Percentiles rank a stretch among this genome's conserved stretches.
phyloP scores from a whole-genome alignment of 495 filamentous ascomycete species.

The Aspergillus kassunensis region DNA sequence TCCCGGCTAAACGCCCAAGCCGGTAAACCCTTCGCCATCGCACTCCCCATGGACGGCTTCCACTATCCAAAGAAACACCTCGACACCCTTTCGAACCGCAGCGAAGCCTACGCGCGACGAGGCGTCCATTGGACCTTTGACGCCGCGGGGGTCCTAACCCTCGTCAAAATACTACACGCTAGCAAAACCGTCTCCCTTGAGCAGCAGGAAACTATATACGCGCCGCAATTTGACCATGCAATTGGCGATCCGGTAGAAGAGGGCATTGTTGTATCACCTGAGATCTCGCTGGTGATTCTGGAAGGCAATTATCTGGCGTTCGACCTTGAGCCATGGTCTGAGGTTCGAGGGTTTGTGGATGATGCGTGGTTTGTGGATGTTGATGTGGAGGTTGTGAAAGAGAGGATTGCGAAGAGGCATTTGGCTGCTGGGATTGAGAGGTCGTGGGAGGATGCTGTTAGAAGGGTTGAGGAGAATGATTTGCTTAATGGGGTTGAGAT shows the following conservation, averaged over 20 bases:
- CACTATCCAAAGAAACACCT: conserved; percentile 34
- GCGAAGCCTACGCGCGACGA: conserved; percentile 36
- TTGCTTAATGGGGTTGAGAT: conserved; percentile 34
- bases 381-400: conserved; percentile 27
- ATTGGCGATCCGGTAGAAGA: conserved; percentile 38
- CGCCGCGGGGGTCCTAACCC: conserved; percentile 19
- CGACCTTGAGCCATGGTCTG: background rate
- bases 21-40: conserved; percentile 15
- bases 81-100: conserved; percentile 32
- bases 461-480: conserved; percentile 40
- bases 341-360: conserved; percentile 18
- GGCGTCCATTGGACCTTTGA: conserved; percentile 45
- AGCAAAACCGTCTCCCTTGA: too few relatives aligned
- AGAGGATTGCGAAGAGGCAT: conserved; percentile 35
- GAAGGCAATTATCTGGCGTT: conserved; percentile 37
- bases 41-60: conserved; percentile 43
- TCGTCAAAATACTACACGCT: conserved; percentile 10
- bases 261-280: conserved; percentile 28
- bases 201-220: conserved; percentile 9
- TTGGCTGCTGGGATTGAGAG: conserved; percentile 38
- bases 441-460: conserved; percentile 35
- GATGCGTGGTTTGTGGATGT: conserved; percentile 38
- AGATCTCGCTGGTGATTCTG: conserved; percentile 31
- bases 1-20: conserved; percentile 26
- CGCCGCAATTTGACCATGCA: conserved; percentile 34